These are phyloP conservation scores for Thraustochytrium sp. DNA, from an alignment of 352 stramenopile genomes.

Conservation along the genomic window DNA sequence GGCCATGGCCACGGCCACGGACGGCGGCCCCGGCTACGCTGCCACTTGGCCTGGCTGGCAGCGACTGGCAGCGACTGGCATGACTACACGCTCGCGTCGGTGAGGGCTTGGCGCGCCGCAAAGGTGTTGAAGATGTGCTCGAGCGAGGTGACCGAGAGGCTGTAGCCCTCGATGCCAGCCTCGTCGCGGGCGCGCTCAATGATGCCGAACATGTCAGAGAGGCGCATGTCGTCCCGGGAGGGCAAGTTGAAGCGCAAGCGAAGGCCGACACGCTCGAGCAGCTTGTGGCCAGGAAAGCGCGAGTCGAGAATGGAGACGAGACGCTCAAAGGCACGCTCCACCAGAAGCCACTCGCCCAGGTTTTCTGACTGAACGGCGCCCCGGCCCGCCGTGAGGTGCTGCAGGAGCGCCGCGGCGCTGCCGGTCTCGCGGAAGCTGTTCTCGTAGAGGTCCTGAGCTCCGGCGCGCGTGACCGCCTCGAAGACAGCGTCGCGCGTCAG, in stretches of 20 bases:
- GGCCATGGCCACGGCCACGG: no score
- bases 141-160: constrained; percentile 73
- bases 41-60: no score
- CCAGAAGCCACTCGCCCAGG: constrained; percentile 35
- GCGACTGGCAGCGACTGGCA: no score
- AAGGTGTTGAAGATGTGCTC: constrained; percentile 84
- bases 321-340: neutral
- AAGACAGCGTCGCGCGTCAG: neutral
- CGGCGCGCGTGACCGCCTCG: neutral
- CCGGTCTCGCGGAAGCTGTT: neutral
- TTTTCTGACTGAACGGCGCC: neutral
- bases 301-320: neutral
- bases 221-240: constrained; percentile 61
- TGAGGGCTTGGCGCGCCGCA: constrained; percentile 49
- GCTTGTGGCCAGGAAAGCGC: constrained; percentile 39
- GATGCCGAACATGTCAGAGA: constrained; percentile 67
- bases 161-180: constrained; percentile 71
- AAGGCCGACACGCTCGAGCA: constrained; percentile 50
- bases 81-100: no score
- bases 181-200: constrained; percentile 60
- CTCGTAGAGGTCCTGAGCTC: neutral
- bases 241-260: constrained; percentile 54
- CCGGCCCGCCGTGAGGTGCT: neutral
- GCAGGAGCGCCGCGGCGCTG: neutral
- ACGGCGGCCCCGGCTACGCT: no score